Conservation (phyloP, 768 basidiomycete species). For the Phlebiopsis gigantea region DNA sequence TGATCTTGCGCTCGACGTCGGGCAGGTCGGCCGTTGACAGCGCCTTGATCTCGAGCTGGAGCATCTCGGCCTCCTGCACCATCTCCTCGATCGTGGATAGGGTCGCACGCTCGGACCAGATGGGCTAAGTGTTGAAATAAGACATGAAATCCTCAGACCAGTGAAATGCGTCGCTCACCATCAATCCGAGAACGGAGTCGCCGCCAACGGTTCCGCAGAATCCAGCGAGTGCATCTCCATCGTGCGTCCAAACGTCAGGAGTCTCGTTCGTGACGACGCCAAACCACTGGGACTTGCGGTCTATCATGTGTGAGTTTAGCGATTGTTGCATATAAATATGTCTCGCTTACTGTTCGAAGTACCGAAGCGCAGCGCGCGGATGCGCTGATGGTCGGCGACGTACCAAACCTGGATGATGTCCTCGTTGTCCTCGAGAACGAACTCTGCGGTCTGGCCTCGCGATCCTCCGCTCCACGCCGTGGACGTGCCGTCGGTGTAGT, state of each 20-base stretch:
- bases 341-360: not conserved
- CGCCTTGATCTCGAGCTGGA: not conserved
- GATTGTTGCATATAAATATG: not conserved
- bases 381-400: not conserved
- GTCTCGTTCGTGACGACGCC: not conserved
- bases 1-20: not conserved
- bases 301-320: not conserved
- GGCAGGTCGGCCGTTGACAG: not conserved
- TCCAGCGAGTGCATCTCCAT: not conserved
- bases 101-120: conserved; percentile 3
- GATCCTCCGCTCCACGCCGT: not conserved
- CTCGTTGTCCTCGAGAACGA: not conserved
- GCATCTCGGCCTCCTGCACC: not conserved
- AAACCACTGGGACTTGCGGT: not conserved
- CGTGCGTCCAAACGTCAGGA: not conserved
- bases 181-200: not conserved
- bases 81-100: not conserved
- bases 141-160: not conserved
- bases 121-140: not conserved
- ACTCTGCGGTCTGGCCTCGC: not conserved
- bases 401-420: not conserved
- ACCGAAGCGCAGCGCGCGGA: not conserved
- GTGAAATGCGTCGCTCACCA: not conserved
- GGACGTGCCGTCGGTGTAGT: conserved; percentile 7
- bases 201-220: not conserved